Conservation (phyloP, 345 rosid genomes). For the Capsella bursapastoris region DNA sequence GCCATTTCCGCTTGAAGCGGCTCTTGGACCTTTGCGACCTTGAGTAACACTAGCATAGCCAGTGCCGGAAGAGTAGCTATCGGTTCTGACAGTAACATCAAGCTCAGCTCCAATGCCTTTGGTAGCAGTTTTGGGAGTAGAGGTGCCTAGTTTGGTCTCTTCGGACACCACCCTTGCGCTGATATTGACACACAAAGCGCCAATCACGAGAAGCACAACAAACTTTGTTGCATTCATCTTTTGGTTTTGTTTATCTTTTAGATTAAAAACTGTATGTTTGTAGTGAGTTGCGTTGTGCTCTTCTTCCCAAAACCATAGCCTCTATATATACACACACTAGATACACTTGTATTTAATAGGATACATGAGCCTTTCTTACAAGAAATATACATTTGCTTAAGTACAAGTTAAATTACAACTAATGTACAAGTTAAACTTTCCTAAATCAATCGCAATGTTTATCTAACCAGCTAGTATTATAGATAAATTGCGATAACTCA, state of each 20-base stretch:
- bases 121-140: not conserved
- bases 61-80: rapidly evolving
- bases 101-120: not conserved
- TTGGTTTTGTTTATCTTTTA: not conserved
- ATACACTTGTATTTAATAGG: not conserved
- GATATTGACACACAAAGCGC: constrained; percentile 3
- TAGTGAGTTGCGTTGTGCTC: constrained; percentile 13
- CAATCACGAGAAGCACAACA: constrained; percentile 13
- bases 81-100: rapidly evolving
- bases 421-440: not conserved
- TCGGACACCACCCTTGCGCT: constrained; percentile 14
- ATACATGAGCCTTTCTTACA: constrained; percentile 1
- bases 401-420: constrained; percentile 1
- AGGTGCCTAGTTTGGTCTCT: not conserved
- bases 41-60: rapidly evolving
- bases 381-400: constrained; percentile 1
- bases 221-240: constrained; percentile 22
- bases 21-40: not conserved
- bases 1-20: not conserved
- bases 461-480: not conserved
- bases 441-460: not conserved
- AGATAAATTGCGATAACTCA: no score
- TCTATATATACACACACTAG: not conserved
- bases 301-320: not conserved
- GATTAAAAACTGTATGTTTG: not conserved